Percentiles rank a stretch among this genome's conserved stretches.
Evolutionary conservation across 2,329 filamentous ascomycete genomes (phyloP).

Genomic region (Claviceps pusilla): DNA sequence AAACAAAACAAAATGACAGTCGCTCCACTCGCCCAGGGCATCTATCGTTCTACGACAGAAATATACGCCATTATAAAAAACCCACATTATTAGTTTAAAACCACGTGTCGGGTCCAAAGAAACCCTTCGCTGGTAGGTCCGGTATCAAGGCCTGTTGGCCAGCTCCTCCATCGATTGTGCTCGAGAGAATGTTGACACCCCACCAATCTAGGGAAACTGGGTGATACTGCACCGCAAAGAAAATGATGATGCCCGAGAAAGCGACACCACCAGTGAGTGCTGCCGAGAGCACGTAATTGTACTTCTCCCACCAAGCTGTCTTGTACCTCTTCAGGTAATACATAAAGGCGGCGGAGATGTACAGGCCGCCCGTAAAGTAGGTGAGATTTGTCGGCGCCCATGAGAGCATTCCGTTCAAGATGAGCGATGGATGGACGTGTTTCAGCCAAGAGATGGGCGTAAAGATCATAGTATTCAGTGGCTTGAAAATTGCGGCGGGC

Average conservation of each 20-base stretch:
- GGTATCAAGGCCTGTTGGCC: background rate
- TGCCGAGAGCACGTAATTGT: slow-evolving; percentile 33
- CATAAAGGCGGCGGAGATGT: slow-evolving; percentile 27
- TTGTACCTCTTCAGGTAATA: slow-evolving; percentile 24
- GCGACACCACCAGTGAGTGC: slow-evolving; percentile 30
- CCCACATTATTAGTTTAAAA: background rate
- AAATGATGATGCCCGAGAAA: slow-evolving; percentile 30
- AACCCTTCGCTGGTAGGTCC: background rate
- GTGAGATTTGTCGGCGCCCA: slow-evolving; percentile 29
- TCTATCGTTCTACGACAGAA: no score
- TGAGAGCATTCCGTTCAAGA: slow-evolving; percentile 20
- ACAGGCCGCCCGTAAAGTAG: slow-evolving; percentile 27
- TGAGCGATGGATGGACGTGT: slow-evolving; percentile 25
- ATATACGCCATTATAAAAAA: no score
- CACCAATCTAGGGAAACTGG: slow-evolving; percentile 27
- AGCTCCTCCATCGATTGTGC: slow-evolving; percentile 1
- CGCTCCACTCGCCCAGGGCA: no score
- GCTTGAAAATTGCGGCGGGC: slow-evolving; percentile 4
- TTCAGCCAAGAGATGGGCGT: slow-evolving; percentile 14
- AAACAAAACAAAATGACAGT: no score
- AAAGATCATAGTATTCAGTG: slow-evolving; percentile 7
- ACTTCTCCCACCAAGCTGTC: slow-evolving; percentile 32
- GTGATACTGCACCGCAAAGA: slow-evolving; percentile 30
- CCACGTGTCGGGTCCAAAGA: slow-evolving; percentile 2
- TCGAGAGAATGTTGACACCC: slow-evolving; percentile 15